Evolutionary conservation across 179 eudicot genomes (phyloP), one percentile per base, ranked within the genome.

Genomic region (Pouteria campechiana): DNA sequence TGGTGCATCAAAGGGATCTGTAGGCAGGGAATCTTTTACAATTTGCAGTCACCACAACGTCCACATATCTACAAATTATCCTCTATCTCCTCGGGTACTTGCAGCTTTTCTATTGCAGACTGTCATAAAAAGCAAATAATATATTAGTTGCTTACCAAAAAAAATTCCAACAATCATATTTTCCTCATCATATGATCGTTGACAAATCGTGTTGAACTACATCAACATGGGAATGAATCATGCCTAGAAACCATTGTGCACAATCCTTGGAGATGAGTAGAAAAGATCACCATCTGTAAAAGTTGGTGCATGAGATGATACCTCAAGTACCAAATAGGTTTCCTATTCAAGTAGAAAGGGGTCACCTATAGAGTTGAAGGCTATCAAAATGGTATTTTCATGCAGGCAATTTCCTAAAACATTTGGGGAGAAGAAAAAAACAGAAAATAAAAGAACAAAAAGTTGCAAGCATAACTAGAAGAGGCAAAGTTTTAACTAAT

Each of bases 71-170:
- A 79, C 53, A 63, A 58, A 57, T 36, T 16, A 54, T 79, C 95
- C n/a, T 86, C 96, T 24, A 82, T 55, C 32, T 83, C 94, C 25
- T 92, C 99, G 21, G 99, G 99, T 53, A 92, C 99, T 37, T 79
- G 96, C 75, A 92, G 69, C 77, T 92, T 92, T 64, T 92, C 99
- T 37, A 92, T 87, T 22, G 81, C 96, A 39, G 99, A 92, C 96
- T 86, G 83, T 50, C 10, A 34, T 17, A 54, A 52, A 52, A 16
- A 39, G 29, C n/a, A n/a, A n/a, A n/a, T n/a, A n/a, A n/a, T n/a
- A n/a, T n/a, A n/a, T n/a, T n/a, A n/a, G n/a, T n/a, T n/a, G n/a
- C n/a, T n/a, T 7, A 43, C 13, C 19, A 37, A 6, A 25, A 2
- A 36, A 17, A 15, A 25, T 37, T 30, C 6, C 12, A 38, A 25